Evolutionary conservation across 352 stramenopile genomes (phyloP).

Genomic region (Globisporangium canariense): DNA sequence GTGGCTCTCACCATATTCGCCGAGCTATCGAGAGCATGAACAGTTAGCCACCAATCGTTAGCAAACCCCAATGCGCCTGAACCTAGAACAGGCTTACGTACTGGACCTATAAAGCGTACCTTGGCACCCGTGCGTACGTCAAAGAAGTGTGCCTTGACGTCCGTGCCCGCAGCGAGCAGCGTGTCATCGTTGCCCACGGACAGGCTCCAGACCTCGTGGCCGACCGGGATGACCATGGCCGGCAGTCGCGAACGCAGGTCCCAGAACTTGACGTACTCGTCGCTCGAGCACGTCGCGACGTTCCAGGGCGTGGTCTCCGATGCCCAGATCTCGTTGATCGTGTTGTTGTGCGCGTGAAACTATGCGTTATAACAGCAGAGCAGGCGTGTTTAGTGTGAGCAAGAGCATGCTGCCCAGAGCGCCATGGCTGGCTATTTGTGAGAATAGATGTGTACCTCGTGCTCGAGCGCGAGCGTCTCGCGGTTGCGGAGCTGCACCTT

Average conservation of each 20-base stretch:
- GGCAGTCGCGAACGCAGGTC: constrained; percentile 58
- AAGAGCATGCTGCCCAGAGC: neutral
- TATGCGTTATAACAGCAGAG: constrained; percentile 4
- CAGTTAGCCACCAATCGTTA: neutral
- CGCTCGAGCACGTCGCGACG: constrained; percentile 80
- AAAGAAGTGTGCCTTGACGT: constrained; percentile 80
- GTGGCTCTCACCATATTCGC: constrained; percentile 87
- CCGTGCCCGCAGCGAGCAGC: constrained; percentile 65
- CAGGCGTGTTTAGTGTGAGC: neutral
- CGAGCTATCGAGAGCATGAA: constrained; percentile 31
- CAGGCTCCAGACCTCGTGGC: constrained; percentile 78
- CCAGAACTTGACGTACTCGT: constrained; percentile 86
- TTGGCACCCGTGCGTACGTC: constrained; percentile 64
- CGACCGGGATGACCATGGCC: constrained; percentile 58
- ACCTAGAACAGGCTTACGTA: no score
- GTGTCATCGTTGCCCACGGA: constrained; percentile 74
- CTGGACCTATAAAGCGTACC: constrained; percentile 7
- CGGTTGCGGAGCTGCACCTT: constrained; percentile 68
- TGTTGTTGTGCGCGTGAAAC: constrained; percentile 73
- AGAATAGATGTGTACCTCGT: constrained; percentile 30
- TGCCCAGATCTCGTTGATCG: constrained; percentile 82
- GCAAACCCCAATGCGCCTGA: neutral
- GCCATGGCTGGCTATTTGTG: neutral
- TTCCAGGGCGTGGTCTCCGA: constrained; percentile 58
- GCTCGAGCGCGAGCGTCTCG: constrained; percentile 58